Evolutionary conservation across 805 yeast genomes (phyloP), one percentile per base, ranked within the genome.

Genomic region (Cyberlindnera euphorbiae): DNA sequence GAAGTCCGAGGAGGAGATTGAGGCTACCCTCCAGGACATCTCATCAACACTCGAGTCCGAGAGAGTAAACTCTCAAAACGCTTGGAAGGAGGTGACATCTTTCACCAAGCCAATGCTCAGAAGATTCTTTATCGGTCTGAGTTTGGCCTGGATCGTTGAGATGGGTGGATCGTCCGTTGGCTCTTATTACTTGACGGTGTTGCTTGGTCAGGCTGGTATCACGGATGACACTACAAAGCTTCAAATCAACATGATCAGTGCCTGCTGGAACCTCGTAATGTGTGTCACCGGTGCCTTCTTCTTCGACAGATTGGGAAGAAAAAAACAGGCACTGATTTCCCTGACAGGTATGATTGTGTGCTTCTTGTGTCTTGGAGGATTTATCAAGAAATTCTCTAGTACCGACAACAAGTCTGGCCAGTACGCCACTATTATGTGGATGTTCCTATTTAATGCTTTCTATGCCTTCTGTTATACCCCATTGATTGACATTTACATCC

Each of bases 211-310:
- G 19, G 45, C 42, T 45, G 76, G 77, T 35, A 70, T 72, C 41
- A 67, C 68, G 34, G 59, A 50, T 23, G 50, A 58, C 12, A 56
- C 52, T 32, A 52, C 52, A 29, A 66, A 69, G 49, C 60, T 71
- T 32, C 49, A 64, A 34, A 63, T 71, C 42, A 71, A 71, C 47
- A 30, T 42, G 26, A 42, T 42, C 30, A 29, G 36, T 22, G 29
- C 40, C 4, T 28, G 32, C 28, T 38, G 40, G 42, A 26, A 30
- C 23, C 38, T 42, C 17, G 23, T 33, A 12, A 36, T 38, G 12
- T 15, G 39, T 4, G 7, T 38, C 14, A 18, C 14, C n/a, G 32
- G 34, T 11, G n/a, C 37, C 6, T 41, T 34, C 33, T 17, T 37
- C 9, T 41, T 41, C 14, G 45, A 38, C 27, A 29, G 6, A 11